A percentile compares a stretch with the other conserved stretches of the same genome.
Conservation (phyloP, 1,284 basidiomycete species). For the Rhodotorula glutinis region DNA sequence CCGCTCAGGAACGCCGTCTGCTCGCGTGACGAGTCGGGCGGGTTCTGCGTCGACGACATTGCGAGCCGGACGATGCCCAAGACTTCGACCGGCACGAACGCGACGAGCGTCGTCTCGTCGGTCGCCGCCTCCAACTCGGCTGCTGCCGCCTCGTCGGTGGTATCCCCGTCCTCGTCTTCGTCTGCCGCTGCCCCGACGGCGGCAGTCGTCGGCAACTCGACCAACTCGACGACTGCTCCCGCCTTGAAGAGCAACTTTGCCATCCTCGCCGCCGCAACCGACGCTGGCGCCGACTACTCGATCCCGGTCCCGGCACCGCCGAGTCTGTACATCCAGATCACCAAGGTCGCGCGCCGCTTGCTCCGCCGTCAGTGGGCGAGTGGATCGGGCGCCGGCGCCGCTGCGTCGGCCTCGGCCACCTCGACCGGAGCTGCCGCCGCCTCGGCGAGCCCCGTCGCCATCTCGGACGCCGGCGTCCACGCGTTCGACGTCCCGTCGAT, state of each 20-base stretch:
- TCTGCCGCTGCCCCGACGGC: neutral
- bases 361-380: constrained; percentile 11
- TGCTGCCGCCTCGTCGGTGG: neutral
- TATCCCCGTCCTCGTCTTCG: neutral
- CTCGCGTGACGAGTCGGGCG: constrained; percentile 62
- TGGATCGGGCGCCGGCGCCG: neutral
- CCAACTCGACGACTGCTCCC: neutral
- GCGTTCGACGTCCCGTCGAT: constrained; percentile 45
- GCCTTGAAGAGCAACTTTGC: constrained; percentile 10
- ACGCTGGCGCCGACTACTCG: neutral
- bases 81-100: constrained; percentile 8
- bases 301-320: constrained; percentile 20
- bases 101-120: constrained; percentile 2
- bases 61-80: constrained; percentile 21
- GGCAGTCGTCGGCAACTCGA: neutral
- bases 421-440: neutral
- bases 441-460: constrained; percentile 2
- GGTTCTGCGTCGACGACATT: constrained; percentile 50
- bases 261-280: constrained; percentile 5
- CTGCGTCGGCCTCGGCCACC: neutral
- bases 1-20: constrained; percentile 69
- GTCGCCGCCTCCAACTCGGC: constrained; percentile 9
- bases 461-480: constrained; percentile 28
- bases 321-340: constrained; percentile 27
- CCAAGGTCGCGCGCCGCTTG: constrained; percentile 2